A percentile compares a stretch with the other conserved stretches of the same genome.
Conservation (phyloP, 2,329 filamentous ascomycete species). For the Daldinia sp. region DNA sequence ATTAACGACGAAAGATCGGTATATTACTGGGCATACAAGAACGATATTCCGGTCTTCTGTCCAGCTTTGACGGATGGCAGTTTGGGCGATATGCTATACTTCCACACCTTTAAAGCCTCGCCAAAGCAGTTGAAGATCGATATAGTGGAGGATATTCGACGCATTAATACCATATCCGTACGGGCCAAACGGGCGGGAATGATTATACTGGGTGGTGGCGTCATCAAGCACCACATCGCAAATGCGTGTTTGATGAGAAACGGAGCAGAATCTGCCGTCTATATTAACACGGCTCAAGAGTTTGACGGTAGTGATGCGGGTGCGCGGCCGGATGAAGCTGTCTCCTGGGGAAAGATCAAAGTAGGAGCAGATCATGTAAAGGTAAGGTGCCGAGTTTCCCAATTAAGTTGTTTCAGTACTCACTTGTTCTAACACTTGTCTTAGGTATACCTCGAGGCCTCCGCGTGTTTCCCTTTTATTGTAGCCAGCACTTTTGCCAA, state of each 20-base stretch:
- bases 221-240: constrained; percentile 99
- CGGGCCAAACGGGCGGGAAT: constrained; percentile 89
- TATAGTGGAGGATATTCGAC: constrained; percentile 91
- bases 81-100: constrained; percentile 97
- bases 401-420: background rate
- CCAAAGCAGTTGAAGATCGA: constrained; percentile 85
- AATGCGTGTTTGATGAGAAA: constrained; percentile 98
- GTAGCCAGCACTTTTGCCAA: constrained; percentile 74
- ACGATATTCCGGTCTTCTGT: constrained; percentile 96
- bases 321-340: constrained; percentile 92
- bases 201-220: constrained; percentile 91
- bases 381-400: constrained; percentile 56
- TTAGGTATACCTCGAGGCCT: constrained; percentile 71
- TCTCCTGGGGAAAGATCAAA: constrained; percentile 99
- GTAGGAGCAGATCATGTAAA: constrained; percentile 87
- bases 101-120: constrained; percentile 92
- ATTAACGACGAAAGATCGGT: constrained; percentile 93
- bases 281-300: constrained; percentile 96
- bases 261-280: constrained; percentile 94
- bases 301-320: constrained; percentile 98
- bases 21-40: constrained; percentile 97
- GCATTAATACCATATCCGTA: constrained; percentile 91
- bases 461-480: constrained; percentile 71
- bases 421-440: constrained; percentile 21
- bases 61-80: constrained; percentile 95